A percentile compares a stretch with the other conserved stretches of the same genome.
These are phyloP conservation scores for Acanthamoeba royreba DNA, from an alignment of 208 protist species.

Conservation along the genomic window DNA sequence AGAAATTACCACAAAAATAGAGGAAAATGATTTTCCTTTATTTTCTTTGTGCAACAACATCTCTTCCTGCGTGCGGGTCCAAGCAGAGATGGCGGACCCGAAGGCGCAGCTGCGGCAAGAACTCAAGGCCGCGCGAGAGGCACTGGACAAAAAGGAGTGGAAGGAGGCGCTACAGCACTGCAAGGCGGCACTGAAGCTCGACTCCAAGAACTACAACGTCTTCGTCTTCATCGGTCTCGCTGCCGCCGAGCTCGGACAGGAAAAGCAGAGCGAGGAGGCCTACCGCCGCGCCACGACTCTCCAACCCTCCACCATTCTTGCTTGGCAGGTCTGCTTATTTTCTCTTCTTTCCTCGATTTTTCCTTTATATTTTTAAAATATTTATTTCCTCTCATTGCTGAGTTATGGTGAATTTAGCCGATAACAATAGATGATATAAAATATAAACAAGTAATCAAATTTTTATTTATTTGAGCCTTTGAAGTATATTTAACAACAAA, in stretches of 20 bases:
- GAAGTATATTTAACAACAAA: too few species aligned
- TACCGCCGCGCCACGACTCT: neutral
- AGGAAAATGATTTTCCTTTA: too few species aligned
- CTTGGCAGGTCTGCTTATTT: neutral
- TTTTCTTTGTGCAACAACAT: too few species aligned
- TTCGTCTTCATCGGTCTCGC: neutral
- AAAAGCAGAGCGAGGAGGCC: constrained; percentile 19
- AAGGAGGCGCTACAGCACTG: constrained; percentile 31
- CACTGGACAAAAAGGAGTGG: constrained; percentile 32
- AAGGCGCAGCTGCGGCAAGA: constrained; percentile 10
- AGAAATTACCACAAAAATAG: too few species aligned
- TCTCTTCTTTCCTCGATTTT: too few species aligned
- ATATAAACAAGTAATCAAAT: too few species aligned
- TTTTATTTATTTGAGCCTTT: too few species aligned
- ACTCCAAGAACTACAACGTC: constrained; percentile 21
- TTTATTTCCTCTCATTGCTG: too few species aligned
- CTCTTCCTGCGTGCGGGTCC: too few species aligned
- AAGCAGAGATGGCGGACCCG: neutral
- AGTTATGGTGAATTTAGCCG: too few species aligned
- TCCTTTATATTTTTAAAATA: too few species aligned
- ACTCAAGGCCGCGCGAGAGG: constrained; percentile 1
- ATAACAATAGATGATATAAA: too few species aligned
- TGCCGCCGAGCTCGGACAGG: constrained; percentile 16
- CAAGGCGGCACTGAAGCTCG: constrained; percentile 10
- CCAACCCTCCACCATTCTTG: neutral